These are phyloP conservation scores for Backusella westeae DNA, from an alignment of 192 early-diverging fungal species.

Conservation along the genomic window DNA sequence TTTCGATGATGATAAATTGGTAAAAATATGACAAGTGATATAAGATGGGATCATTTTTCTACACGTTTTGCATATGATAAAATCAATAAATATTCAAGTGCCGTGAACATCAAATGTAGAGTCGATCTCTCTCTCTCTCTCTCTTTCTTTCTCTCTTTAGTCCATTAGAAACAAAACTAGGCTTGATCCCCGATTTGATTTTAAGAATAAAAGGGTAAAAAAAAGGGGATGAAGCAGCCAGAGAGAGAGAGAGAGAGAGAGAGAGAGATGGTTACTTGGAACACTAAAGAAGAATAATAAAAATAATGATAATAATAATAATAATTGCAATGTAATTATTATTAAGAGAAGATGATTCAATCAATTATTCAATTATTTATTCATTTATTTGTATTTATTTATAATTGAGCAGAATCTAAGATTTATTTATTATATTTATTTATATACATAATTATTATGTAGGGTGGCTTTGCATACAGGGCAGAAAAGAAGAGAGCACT, in stretches of 20 bases:
- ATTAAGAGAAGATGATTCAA: background rate
- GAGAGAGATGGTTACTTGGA: background rate
- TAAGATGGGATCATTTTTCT: background rate
- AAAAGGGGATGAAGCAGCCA: background rate
- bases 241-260: background rate
- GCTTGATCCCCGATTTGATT: background rate
- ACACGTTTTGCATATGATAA: too few species aligned
- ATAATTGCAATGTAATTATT: background rate
- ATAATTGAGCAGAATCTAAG: background rate
- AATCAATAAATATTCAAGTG: background rate
- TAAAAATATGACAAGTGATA: background rate
- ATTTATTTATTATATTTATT: background rate
- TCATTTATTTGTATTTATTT: background rate
- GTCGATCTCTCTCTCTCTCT: background rate
- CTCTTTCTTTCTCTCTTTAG: background rate
- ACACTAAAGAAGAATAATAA: background rate
- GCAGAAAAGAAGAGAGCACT: background rate
- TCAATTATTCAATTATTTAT: background rate
- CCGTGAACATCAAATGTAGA: background rate
- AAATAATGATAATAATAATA: background rate
- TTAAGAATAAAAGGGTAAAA: background rate
- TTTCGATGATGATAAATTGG: background rate
- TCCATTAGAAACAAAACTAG: background rate
- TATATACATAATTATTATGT: background rate
- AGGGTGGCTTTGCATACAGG: slow-evolving; percentile 1